Evolutionary conservation across 371 early-diverging fungal genomes (phyloP), one percentile per base, ranked within the genome.

Genomic region (Mucor saturninus): DNA sequence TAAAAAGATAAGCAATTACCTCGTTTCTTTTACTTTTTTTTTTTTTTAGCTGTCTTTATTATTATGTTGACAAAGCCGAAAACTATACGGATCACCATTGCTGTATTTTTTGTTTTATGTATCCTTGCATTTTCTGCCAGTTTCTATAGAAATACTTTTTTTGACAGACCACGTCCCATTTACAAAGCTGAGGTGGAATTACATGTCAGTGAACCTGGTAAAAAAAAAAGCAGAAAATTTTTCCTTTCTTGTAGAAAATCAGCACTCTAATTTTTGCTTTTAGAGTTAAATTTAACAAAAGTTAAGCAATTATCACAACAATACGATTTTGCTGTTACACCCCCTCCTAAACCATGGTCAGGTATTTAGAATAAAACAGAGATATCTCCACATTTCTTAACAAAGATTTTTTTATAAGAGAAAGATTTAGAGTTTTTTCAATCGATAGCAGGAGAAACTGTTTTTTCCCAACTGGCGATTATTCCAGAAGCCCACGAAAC

Each of bases 321-420:
- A 31, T 61, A 68, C 43, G 71, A 71, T 39, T 56, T 71, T 40
- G 68, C 71, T 7, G 30, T 71, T 11, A 56, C 64, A 6, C 46
- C 53, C 8, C 42, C 71, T 7, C 52, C 57, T 13, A 32, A 45
- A 15, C 9, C 31, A 13, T 71, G 71, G 71, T 63, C 64, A 64
- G 64, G 68, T 68, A 62, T 4, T 8, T 32, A 52, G 21, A 40
- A 50, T 4, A 43, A 45, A 21, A 50, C n/a, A 49, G 10, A 11
- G 39, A 10, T 42, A 2, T 46, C 15, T 13, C 29, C 35, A 26
- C n/a, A 14, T 8, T 5, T 2, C 21, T 21, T 21, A 46, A 21
- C 46, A 21, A 56, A 50, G 3, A 29, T 38, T 28, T 11, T 38
- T 35, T 37, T 29, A 30, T 15, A 42, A 69, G 69, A 69, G 30